These are phyloP conservation scores for Colletotrichum lindemuthianum DNA, from an alignment of 2,329 filamentous ascomycete genomes.

Conservation along the genomic window DNA sequence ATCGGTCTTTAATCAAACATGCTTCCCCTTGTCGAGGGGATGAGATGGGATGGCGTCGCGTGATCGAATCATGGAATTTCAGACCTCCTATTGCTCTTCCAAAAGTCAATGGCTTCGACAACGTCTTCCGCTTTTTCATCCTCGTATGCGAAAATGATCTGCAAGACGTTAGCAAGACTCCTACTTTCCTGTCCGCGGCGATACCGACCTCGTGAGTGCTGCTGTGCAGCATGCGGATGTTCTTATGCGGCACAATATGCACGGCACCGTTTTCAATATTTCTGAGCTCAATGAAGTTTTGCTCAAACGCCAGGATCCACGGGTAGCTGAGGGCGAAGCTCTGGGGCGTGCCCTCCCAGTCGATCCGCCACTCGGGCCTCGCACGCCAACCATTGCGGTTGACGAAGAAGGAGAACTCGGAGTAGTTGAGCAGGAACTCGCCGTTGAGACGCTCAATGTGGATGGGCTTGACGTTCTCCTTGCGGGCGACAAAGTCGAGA, in stretches of 20 bases:
- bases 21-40: slow-evolving; percentile 15
- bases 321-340: slow-evolving; percentile 95
- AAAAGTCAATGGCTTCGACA: slow-evolving; percentile 96
- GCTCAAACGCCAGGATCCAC: slow-evolving; percentile 96
- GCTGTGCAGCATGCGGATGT: slow-evolving; percentile 96
- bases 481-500: slow-evolving; percentile 93
- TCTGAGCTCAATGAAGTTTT: slow-evolving; percentile 96
- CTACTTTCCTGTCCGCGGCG: neutral
- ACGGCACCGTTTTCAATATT: slow-evolving; percentile 95
- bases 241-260: slow-evolving; percentile 95
- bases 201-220: slow-evolving; percentile 90
- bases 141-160: slow-evolving; percentile 99
- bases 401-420: slow-evolving; percentile 98
- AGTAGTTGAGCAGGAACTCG: slow-evolving; percentile 97
- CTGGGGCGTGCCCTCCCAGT: slow-evolving; percentile 94
- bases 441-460: slow-evolving; percentile 97
- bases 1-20: slow-evolving; percentile 36
- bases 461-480: slow-evolving; percentile 93
- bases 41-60: slow-evolving; percentile 33
- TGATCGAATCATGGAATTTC: slow-evolving; percentile 44
- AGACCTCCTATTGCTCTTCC: slow-evolving; percentile 73
- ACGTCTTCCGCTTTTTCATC: slow-evolving; percentile 94
- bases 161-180: slow-evolving; percentile 28
- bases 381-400: slow-evolving; percentile 98
- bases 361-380: slow-evolving; percentile 94